Conservation (phyloP, 202 grass and related monocot species). For the Panicum virgatum region DNA sequence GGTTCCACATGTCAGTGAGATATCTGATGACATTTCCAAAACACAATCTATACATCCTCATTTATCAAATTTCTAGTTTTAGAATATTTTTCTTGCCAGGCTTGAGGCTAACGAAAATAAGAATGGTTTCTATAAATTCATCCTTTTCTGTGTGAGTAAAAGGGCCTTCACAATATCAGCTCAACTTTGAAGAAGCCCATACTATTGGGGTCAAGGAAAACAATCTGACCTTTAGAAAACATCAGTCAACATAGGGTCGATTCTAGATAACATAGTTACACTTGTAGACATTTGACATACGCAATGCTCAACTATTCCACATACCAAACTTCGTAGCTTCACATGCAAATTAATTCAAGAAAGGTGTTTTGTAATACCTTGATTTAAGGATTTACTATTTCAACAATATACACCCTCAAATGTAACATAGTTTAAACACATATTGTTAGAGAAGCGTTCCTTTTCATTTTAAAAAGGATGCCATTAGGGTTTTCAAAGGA, state of each 20-base stretch:
- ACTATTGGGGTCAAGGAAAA: background rate
- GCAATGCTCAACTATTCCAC: constrained; percentile 13
- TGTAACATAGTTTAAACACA: background rate
- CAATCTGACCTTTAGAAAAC: constrained; percentile 1
- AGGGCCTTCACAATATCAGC: background rate
- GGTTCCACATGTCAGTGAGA: background rate
- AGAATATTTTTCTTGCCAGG: background rate
- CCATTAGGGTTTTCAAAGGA: background rate
- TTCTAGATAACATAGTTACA: background rate
- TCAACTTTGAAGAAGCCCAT: background rate
- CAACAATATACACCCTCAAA: background rate
- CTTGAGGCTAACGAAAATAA: background rate
- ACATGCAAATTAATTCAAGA: constrained; percentile 27
- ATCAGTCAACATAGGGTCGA: background rate
- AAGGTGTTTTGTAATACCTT: background rate
- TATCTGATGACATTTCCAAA: background rate
- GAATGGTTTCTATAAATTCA: background rate
- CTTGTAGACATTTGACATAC: background rate
- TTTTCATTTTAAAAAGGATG: background rate
- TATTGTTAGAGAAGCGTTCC: no score
- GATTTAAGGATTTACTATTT: background rate
- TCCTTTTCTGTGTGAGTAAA: background rate
- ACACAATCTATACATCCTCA: background rate
- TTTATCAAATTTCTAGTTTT: background rate
- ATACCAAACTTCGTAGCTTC: background rate